These are phyloP conservation scores for Tetraselmis chui DNA, from an alignment of 139 green algal species.

Conservation along the genomic window DNA sequence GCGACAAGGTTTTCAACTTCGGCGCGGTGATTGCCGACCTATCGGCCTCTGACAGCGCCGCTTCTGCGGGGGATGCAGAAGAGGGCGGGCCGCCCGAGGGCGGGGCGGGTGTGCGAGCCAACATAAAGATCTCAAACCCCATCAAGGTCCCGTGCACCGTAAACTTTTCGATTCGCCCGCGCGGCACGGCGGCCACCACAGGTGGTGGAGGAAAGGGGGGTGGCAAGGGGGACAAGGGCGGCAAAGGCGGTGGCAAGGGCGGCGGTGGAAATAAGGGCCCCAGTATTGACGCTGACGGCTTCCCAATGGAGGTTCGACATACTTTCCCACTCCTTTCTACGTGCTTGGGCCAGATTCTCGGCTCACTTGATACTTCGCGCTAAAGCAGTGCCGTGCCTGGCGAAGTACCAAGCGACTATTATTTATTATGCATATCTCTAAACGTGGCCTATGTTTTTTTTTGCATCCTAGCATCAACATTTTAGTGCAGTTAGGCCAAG, in stretches of 20 bases:
- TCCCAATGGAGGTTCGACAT: slow-evolving; percentile 59
- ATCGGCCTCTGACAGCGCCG: background rate
- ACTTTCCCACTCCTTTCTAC: no score
- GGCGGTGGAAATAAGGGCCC: background rate
- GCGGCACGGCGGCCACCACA: background rate
- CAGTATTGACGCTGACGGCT: slow-evolving; percentile 20
- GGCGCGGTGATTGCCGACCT: slow-evolving; percentile 57
- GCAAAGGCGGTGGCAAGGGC: background rate
- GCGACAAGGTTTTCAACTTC: slow-evolving; percentile 69
- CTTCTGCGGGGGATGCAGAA: background rate
- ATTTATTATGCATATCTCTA: no score
- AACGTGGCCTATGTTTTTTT: no score
- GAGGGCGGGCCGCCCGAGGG: slow-evolving; percentile 14
- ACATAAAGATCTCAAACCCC: slow-evolving; percentile 72
- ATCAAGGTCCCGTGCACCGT: slow-evolving; percentile 73
- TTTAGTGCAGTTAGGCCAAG: no score
- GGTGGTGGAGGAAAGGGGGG: background rate
- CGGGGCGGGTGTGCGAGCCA: slow-evolving; percentile 39
- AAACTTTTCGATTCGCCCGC: slow-evolving; percentile 58
- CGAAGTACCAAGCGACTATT: no score
- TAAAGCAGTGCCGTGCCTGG: no score
- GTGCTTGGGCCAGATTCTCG: no score
- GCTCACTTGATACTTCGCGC: no score
- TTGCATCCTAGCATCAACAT: no score
- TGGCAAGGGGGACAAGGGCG: background rate